Evolutionary conservation across 768 basidiomycete species (phyloP).

Genomic region (Tulasnella sp.): DNA sequence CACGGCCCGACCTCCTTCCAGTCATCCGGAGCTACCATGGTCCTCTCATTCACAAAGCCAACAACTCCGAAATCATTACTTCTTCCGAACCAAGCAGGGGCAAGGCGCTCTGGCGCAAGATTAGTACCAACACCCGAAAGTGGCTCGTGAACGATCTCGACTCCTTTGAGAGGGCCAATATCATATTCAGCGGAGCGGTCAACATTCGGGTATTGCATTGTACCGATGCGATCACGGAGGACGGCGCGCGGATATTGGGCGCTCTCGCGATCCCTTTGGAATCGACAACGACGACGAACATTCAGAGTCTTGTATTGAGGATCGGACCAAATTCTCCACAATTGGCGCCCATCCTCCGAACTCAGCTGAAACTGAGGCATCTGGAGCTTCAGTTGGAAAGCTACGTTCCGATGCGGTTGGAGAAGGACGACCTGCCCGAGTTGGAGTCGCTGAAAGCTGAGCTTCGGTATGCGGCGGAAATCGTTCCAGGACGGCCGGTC

Average conservation of each 20-base stretch:
- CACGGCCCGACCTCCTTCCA: background rate
- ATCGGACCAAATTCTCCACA: background rate
- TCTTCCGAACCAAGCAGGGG: background rate
- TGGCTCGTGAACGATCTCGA: background rate
- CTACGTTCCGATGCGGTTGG: background rate
- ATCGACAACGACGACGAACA: background rate
- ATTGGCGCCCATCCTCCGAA: background rate
- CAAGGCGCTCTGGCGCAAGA: background rate
- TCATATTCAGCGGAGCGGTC: background rate
- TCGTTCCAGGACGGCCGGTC: background rate
- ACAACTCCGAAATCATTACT: background rate
- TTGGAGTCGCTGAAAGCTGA: background rate
- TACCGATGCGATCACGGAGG: background rate
- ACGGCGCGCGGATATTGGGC: background rate
- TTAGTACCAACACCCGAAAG: too few species aligned
- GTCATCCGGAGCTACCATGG: background rate
- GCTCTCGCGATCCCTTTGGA: background rate
- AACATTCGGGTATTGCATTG: background rate
- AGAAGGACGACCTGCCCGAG: background rate
- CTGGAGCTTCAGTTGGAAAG: background rate
- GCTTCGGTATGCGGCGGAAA: background rate
- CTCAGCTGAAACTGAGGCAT: background rate
- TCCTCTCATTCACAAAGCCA: background rate
- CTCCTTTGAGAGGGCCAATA: background rate
- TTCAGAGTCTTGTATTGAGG: background rate